Conservation (phyloP, 2,329 filamentous ascomycete genomes). For the Ceratocystis eucalypticola region DNA sequence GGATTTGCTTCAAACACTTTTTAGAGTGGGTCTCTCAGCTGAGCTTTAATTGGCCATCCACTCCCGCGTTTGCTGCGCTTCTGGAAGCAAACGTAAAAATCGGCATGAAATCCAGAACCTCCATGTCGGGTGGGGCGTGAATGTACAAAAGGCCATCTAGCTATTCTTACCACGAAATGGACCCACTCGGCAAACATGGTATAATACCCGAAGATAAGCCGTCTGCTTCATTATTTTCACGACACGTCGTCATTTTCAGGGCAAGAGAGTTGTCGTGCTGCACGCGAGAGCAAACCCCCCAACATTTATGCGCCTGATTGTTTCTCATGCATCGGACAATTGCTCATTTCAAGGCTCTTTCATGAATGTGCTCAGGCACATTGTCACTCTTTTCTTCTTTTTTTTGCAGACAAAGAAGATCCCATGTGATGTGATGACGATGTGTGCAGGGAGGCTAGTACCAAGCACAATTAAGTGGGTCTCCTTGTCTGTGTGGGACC, state of each 20-base stretch:
- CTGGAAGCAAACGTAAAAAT: slow-evolving; percentile 15
- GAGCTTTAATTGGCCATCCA: slow-evolving; percentile 7
- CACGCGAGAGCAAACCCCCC: no score
- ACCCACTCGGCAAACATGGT: background rate
- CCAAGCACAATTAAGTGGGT: background rate
- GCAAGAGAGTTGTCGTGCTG: background rate
- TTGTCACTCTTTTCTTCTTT: background rate
- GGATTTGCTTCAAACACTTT: background rate
- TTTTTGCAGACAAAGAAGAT: background rate
- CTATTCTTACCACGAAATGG: background rate
- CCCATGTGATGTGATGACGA: slow-evolving; percentile 3
- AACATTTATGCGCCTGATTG: no score
- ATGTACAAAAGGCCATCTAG: background rate
- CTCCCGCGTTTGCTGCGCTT: slow-evolving; percentile 18
- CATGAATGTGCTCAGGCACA: background rate
- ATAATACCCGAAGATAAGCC: slow-evolving; percentile 15
- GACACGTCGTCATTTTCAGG: background rate
- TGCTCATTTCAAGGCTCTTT: background rate
- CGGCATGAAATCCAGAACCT: slow-evolving; percentile 10
- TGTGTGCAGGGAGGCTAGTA: slow-evolving; percentile 3
- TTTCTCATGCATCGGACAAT: no score
- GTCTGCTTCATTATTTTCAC: background rate
- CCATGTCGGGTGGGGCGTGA: slow-evolving; percentile 14
- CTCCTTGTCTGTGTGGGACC: background rate
- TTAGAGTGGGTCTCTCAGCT: slow-evolving; percentile 6